Evolutionary conservation across 179 eudicot species (phyloP).

Genomic region (Silene coronaria): DNA sequence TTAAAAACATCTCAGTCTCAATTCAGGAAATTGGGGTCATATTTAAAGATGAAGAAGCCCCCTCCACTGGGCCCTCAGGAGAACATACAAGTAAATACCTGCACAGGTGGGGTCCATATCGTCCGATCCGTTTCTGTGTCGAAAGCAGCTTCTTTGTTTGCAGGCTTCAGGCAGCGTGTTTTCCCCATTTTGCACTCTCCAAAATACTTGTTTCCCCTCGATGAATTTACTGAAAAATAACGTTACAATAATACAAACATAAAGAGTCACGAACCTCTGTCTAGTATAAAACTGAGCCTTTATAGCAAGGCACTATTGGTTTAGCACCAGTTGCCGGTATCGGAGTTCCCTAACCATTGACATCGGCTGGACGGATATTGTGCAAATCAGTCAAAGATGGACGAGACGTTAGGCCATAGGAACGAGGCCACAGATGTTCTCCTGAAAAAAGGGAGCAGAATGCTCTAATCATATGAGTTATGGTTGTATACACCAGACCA

Average conservation of each 20-base stretch:
- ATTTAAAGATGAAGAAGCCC: neutral
- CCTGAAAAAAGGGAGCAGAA: conserved; percentile 28
- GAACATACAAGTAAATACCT: conserved; percentile 23
- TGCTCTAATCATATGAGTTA: neutral
- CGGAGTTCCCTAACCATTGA: conserved; percentile 35
- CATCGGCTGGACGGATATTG: conserved; percentile 58
- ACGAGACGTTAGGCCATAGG: conserved; percentile 36
- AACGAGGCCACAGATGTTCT: conserved; percentile 62
- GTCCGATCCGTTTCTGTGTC: conserved; percentile 47
- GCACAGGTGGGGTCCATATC: conserved; percentile 52
- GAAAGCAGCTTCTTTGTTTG: conserved; percentile 50
- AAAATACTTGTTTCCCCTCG: conserved; percentile 53
- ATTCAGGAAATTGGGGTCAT: neutral
- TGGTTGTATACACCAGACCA: neutral
- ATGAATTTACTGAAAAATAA: conserved; percentile 44
- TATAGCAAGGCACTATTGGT: neutral
- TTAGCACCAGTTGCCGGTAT: neutral
- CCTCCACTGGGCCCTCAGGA: neutral
- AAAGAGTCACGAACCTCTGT: neutral
- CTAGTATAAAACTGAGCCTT: neutral
- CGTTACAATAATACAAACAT: neutral
- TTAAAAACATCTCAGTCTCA: neutral
- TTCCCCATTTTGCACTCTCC: conserved; percentile 43
- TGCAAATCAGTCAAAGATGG: conserved; percentile 50
- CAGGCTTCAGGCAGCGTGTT: conserved; percentile 39